Evolutionary conservation across 306 rosid species (phyloP).

Genomic region (Vicia faba): DNA sequence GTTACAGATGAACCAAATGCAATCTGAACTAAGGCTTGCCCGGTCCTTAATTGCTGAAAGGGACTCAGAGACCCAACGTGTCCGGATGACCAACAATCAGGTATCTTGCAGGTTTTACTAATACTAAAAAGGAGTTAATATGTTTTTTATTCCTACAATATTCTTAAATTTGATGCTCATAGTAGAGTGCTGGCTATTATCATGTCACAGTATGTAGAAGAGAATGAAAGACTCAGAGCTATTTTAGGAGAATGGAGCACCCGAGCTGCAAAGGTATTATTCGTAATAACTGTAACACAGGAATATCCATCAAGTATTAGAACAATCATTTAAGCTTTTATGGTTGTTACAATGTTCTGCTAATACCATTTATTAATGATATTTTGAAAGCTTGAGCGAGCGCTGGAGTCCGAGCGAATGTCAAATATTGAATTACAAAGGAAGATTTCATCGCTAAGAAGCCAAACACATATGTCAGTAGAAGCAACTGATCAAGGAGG

Average conservation of each 20-base stretch:
- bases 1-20: slow-evolving; percentile 87
- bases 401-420: slow-evolving; percentile 50
- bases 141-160: not conserved
- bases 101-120: slow-evolving; percentile 38
- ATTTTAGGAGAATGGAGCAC: slow-evolving; percentile 98
- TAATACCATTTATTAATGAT: slow-evolving; percentile 19
- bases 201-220: slow-evolving; percentile 80
- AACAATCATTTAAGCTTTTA: slow-evolving; percentile 10
- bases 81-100: slow-evolving; percentile 88
- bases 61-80: slow-evolving; percentile 79
- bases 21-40: slow-evolving; percentile 91
- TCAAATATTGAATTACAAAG: slow-evolving; percentile 50
- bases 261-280: slow-evolving; percentile 91
- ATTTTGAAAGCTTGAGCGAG: slow-evolving; percentile 53
- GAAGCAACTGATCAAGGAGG: slow-evolving; percentile 38
- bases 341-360: not conserved
- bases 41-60: slow-evolving; percentile 93
- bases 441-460: slow-evolving; percentile 41
- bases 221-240: slow-evolving; percentile 92
- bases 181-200: slow-evolving; percentile 8
- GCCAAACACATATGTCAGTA: slow-evolving; percentile 29
- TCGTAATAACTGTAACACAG: not conserved
- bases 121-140: not conserved
- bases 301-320: not conserved
- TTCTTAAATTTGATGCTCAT: slow-evolving; percentile 9